phyloP scores from a whole-genome alignment of 768 basidiomycete species.

The Inosperma sp. region DNA sequence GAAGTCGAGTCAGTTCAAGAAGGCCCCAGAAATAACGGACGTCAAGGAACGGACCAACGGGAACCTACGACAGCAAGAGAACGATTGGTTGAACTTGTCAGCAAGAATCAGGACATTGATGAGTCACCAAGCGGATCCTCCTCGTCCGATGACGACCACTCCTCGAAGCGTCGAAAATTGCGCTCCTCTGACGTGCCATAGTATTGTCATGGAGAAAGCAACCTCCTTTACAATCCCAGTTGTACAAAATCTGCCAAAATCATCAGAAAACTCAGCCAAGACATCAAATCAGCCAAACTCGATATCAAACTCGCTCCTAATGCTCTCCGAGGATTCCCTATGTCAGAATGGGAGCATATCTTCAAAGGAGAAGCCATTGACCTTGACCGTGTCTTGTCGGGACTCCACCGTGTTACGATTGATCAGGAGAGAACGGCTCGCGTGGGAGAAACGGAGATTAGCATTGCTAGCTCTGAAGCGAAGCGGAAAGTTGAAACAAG shows the following conservation, averaged over 20 bases:
- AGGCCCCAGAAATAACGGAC: too few species aligned
- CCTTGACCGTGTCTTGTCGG: slow-evolving; percentile 25
- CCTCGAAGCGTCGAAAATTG: background rate
- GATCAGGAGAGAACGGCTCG: slow-evolving; percentile 11
- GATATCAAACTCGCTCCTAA: background rate
- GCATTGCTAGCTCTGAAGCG: slow-evolving; percentile 7
- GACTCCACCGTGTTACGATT: slow-evolving; percentile 12
- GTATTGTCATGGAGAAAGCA: too few species aligned
- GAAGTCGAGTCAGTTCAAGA: background rate
- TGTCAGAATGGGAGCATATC: slow-evolving; percentile 16
- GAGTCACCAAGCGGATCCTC: background rate
- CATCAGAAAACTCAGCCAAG: background rate
- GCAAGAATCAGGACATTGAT: background rate
- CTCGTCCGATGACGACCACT: background rate
- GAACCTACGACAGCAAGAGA: too few species aligned
- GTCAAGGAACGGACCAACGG: too few species aligned
- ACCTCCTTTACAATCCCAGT: background rate
- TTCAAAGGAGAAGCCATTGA: slow-evolving; percentile 23
- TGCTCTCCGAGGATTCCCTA: background rate
- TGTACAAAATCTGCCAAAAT: background rate
- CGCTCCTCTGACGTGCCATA: background rate
- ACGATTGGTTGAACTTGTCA: background rate
- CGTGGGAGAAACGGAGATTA: slow-evolving; percentile 20
- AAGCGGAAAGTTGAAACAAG: slow-evolving; percentile 12
- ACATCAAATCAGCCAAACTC: background rate